These are phyloP conservation scores for Wolfiporia cocos DNA, from an alignment of 1,284 basidiomycete genomes.

Conservation along the genomic window DNA sequence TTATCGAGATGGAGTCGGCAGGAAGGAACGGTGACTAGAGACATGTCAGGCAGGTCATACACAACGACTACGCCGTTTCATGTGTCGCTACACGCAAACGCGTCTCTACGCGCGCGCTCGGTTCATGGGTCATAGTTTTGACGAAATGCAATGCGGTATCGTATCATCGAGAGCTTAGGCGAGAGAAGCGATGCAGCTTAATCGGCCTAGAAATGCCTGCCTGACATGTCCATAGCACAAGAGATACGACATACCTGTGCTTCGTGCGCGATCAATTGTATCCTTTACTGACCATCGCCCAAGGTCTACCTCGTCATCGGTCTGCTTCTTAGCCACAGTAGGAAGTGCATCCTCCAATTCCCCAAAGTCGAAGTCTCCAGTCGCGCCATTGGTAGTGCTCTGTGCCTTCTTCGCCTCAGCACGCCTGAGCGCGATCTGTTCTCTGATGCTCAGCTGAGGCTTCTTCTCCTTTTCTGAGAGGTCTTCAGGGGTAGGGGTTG, in stretches of 20 bases:
- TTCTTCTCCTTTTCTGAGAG: constrained; percentile 24
- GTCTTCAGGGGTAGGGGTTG: constrained; percentile 17
- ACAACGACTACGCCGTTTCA: no score
- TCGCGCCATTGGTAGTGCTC: constrained; percentile 16
- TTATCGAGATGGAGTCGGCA: constrained; percentile 16
- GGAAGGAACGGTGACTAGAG: constrained; percentile 8
- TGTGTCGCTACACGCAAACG: no score
- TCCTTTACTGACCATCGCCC: constrained; percentile 68
- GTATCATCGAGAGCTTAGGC: no score
- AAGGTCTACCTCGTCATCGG: constrained; percentile 49
- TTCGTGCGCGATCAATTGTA: constrained; percentile 69
- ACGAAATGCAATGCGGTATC: no score
- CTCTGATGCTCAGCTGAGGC: constrained; percentile 51
- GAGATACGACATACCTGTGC: constrained; percentile 49
- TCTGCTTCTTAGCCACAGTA: constrained; percentile 21
- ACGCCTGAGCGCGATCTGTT: constrained; percentile 67
- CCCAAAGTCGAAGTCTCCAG: constrained; percentile 22
- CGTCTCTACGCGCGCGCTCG: no score
- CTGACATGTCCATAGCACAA: constrained; percentile 11
- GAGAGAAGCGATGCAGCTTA: no score
- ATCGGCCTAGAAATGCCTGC: no score
- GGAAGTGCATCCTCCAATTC: constrained; percentile 44
- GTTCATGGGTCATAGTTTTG: no score
- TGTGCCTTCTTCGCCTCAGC: constrained; percentile 64
- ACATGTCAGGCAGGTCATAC: constrained; percentile 17